Percentiles rank a stretch among this genome's conserved stretches.
These are phyloP conservation scores for Geotrichum citri-aurantii DNA, from an alignment of 1,139 yeast genomes.

Conservation along the genomic window DNA sequence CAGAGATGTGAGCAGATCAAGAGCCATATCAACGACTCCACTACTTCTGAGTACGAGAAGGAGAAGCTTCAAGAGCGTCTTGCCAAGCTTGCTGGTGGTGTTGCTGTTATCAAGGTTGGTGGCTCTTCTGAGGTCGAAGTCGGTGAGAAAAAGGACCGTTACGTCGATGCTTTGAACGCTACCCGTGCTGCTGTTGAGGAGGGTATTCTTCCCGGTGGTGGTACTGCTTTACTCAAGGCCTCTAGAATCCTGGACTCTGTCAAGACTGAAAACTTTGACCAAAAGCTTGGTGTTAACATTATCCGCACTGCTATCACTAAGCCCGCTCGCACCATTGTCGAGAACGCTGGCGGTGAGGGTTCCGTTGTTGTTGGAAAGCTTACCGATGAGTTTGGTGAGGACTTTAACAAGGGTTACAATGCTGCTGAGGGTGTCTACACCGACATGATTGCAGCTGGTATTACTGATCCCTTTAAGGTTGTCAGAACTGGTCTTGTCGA, in stretches of 20 bases:
- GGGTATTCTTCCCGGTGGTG: conserved; percentile 99
- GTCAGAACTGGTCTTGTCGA: conserved; percentile 96
- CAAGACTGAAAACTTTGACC: conserved; percentile 89
- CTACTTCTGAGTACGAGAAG: conserved; percentile 89
- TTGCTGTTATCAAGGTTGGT: conserved; percentile 96
- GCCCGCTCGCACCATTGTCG: conserved; percentile 96
- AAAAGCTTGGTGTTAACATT: conserved; percentile 93
- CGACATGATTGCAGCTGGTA: conserved; percentile 96
- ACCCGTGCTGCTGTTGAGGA: conserved; percentile 99
- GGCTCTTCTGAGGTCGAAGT: conserved; percentile 98
- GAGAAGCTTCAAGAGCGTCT: conserved; percentile 98
- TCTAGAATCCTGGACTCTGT: conserved; percentile 73
- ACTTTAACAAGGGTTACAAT: conserved; percentile 90
- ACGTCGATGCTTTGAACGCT: conserved; percentile 97
- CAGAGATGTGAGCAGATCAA: conserved; percentile 97
- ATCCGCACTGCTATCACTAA: conserved; percentile 92
- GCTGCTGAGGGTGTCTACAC: conserved; percentile 91
- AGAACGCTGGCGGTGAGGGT: conserved; percentile 98
- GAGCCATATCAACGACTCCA: conserved; percentile 61
- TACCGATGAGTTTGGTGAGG: conserved; percentile 70
- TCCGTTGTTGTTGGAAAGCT: conserved; percentile 95
- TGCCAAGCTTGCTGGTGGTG: conserved; percentile 98
- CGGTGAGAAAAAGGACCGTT: conserved; percentile 99
- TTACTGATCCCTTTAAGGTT: conserved; percentile 98
- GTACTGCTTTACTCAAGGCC: conserved; percentile 97